Conservation (phyloP, 305 asterid genomes). For the Fraxinus angustifolia region DNA sequence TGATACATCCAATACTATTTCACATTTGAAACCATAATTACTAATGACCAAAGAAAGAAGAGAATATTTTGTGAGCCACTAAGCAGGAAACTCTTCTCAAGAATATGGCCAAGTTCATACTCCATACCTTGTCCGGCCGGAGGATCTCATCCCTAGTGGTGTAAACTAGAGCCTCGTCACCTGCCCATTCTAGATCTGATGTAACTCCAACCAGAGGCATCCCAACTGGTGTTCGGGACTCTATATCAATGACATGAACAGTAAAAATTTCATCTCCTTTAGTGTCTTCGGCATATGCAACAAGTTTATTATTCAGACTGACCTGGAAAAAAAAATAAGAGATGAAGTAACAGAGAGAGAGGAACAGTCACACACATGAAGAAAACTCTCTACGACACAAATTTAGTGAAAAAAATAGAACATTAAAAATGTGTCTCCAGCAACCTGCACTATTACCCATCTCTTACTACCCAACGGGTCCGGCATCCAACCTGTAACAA, state of each 20-base stretch:
- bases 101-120: constrained; percentile 20
- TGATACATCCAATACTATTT: background rate
- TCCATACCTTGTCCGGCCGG: constrained; percentile 83
- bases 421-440: background rate
- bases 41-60: constrained; percentile 5
- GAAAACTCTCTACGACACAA: constrained; percentile 9
- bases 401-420: background rate
- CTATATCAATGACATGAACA: constrained; percentile 72
- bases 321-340: constrained; percentile 41
- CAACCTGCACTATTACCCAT: background rate
- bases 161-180: constrained; percentile 75
- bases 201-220: constrained; percentile 72
- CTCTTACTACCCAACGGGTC: background rate
- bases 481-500: background rate
- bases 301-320: constrained; percentile 73
- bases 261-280: constrained; percentile 90
- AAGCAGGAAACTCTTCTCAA: constrained; percentile 3
- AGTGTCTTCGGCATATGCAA: constrained; percentile 91
- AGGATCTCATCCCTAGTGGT: constrained; percentile 83
- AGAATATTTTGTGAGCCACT: constrained; percentile 4
- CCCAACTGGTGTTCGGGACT: constrained; percentile 63
- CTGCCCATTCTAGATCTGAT: constrained; percentile 77
- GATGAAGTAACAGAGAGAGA: background rate
- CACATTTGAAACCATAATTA: background rate
- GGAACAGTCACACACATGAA: constrained; percentile 3